Conservation (phyloP, 2,329 filamentous ascomycete genomes). For the Podosphaera leucotricha region DNA sequence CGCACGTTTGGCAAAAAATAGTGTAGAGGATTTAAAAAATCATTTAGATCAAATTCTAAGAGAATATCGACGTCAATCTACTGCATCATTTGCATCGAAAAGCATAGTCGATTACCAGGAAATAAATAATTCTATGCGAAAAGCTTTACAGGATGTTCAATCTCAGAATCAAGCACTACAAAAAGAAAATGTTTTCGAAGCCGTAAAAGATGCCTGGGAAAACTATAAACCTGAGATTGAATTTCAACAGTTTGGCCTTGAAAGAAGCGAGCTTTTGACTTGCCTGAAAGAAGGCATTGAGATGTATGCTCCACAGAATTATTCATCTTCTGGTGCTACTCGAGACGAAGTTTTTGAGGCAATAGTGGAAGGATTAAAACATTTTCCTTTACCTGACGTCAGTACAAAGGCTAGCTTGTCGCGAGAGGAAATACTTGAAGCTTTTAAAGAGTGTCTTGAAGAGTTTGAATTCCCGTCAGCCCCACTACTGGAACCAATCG, state of each 20-base stretch:
- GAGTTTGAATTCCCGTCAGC: conserved; percentile 55
- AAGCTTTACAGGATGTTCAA: conserved; percentile 37
- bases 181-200: conserved; percentile 64
- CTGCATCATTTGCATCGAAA: conserved; percentile 35
- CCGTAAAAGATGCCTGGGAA: conserved; percentile 79
- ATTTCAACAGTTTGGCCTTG: conserved; percentile 70
- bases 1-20: conserved; percentile 53
- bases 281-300: conserved; percentile 71
- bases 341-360: conserved; percentile 69
- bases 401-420: conserved; percentile 47
- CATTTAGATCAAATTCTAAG: conserved; percentile 62
- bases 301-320: conserved; percentile 33
- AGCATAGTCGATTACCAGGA: conserved; percentile 56
- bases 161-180: conserved; percentile 29
- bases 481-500: conserved; percentile 29
- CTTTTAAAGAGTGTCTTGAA: conserved; percentile 67
- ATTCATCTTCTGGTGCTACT: conserved; percentile 30
- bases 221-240: conserved; percentile 86
- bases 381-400: conserved; percentile 52
- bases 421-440: conserved; percentile 60
- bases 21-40: conserved; percentile 57
- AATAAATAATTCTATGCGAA: conserved; percentile 64
- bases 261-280: conserved; percentile 70
- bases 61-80: conserved; percentile 48
- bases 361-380: conserved; percentile 64